Evolutionary conservation across 805 yeast genomes (phyloP).

Genomic region (Ogataea angusta): DNA sequence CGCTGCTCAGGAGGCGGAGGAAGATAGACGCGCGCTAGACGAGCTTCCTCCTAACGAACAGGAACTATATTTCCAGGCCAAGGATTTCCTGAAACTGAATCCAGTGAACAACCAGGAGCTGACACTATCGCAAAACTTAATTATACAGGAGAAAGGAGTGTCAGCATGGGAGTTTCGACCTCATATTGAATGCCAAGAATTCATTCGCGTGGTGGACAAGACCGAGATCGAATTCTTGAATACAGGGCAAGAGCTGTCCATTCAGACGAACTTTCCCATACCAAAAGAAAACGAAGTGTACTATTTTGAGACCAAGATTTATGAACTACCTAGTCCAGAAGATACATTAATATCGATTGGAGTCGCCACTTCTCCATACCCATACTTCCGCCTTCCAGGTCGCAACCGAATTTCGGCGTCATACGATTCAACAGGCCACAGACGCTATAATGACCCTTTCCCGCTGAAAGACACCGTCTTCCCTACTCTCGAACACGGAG

Average conservation of each 20-base stretch:
- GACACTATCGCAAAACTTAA: conserved; percentile 53
- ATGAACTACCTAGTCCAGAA: conserved; percentile 58
- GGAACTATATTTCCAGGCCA: conserved; percentile 64
- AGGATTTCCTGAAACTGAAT: conserved; percentile 44
- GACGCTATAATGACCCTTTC: conserved; percentile 80
- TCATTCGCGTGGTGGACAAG: conserved; percentile 61
- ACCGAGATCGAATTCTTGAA: conserved; percentile 56
- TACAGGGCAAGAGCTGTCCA: conserved; percentile 45
- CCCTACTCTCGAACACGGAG: conserved; percentile 72
- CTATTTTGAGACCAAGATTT: conserved; percentile 85
- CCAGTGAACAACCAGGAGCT: conserved; percentile 35
- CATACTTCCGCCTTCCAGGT: conserved; percentile 91
- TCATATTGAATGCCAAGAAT: conserved; percentile 50
- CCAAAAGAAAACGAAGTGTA: conserved; percentile 82
- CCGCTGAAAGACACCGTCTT: conserved; percentile 37
- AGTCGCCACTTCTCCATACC: conserved; percentile 82
- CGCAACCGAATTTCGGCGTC: conserved; percentile 78
- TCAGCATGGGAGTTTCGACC: conserved; percentile 85
- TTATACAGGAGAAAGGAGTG: conserved; percentile 84
- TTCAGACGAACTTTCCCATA: conserved; percentile 80
- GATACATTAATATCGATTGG: conserved; percentile 69
- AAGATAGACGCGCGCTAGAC: conserved; percentile 53
- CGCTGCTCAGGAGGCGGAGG: conserved; percentile 56
- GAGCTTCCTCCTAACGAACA: conserved; percentile 67
- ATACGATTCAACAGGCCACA: conserved; percentile 82